Evolutionary conservation across 1,284 basidiomycete species (phyloP), one percentile per base, ranked within the genome.

Genomic region (Marasmius oreades): DNA sequence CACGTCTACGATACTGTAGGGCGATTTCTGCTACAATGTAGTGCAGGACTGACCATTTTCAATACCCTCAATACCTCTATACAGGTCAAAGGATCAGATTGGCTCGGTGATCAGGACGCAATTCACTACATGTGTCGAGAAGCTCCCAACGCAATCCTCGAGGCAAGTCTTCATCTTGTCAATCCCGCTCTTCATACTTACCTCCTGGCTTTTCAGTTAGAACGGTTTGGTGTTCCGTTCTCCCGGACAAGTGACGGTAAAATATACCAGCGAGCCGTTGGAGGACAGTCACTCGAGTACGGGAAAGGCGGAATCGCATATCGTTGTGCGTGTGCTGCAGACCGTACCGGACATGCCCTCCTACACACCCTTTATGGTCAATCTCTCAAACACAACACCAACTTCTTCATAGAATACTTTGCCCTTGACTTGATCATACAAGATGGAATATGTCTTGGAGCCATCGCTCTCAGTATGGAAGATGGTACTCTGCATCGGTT

Each of bases 361-460:
- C 86, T 99, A 55, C 97, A 99, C 82, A 97, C 95, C 16, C 92
- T 99, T 58, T 98, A 98, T 70, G 97, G 97, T 66, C 97, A 99
- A 80, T 99, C 97, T 60, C 87, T 99, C 61, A 90, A 94, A 62
- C 97, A 99, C 82, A 91, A 99, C 82, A 99, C 97, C 72, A 97
- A 98, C 77, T 99, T 98, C 78, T 99, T 99, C 81, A 98, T 99
- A 75, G 97, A 99, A 75, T 99, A 95, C 79, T 99, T 99, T 73
- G 97, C 96, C 18, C 85, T 96, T 61, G 96, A 99, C 74, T 79
- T 99, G 59, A 95, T 99, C 73, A 98, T 99, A 97, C 85, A 98
- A 73, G 94, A 93, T 64, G 97, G 95, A 68, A 93, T 98, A 76
- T 99, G 97, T 78, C 96, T 99, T 60, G 97, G 97, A 80, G 96